Conservation (phyloP, 2,329 filamentous ascomycete genomes). For the Trichoderma sp. region DNA sequence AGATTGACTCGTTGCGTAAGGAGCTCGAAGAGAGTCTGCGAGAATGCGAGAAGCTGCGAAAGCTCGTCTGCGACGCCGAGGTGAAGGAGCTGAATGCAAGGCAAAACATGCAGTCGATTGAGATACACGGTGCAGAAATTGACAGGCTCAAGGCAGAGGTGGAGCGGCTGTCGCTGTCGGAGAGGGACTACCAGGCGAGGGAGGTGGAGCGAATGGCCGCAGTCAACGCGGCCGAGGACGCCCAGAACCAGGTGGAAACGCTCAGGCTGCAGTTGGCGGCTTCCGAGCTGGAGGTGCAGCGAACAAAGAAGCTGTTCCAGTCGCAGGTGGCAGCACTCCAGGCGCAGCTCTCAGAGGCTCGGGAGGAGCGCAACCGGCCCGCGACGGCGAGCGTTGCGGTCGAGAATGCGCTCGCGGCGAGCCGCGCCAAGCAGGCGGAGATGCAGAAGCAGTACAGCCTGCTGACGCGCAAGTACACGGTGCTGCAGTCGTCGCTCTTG, state of each 20-base stretch:
- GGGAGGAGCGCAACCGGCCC: slow-evolving; percentile 35
- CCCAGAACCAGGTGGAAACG: slow-evolving; percentile 61
- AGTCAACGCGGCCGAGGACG: slow-evolving; percentile 59
- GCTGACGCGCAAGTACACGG: slow-evolving; percentile 55
- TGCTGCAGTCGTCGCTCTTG: slow-evolving; percentile 53
- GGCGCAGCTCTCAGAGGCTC: slow-evolving; percentile 47
- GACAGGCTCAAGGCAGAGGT: slow-evolving; percentile 62
- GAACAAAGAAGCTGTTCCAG: slow-evolving; percentile 49
- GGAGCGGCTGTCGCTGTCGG: slow-evolving; percentile 59
- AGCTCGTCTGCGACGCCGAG: slow-evolving; percentile 69
- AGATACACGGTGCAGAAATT: slow-evolving; percentile 63
- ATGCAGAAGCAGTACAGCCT: slow-evolving; percentile 55
- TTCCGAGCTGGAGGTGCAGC: slow-evolving; percentile 51
- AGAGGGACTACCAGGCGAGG: slow-evolving; percentile 65
- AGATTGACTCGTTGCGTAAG: slow-evolving; percentile 58
- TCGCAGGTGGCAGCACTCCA: slow-evolving; percentile 53
- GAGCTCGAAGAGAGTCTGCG: slow-evolving; percentile 60
- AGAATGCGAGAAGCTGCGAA: slow-evolving; percentile 66
- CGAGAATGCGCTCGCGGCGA: slow-evolving; percentile 53
- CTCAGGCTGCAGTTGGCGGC: slow-evolving; percentile 60
- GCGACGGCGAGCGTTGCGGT: slow-evolving; percentile 44
- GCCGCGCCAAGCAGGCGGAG: slow-evolving; percentile 56
- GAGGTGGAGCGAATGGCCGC: slow-evolving; percentile 62
- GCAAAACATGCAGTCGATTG: slow-evolving; percentile 65
- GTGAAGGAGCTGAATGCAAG: slow-evolving; percentile 65